phyloP scores from a whole-genome alignment of 306 rosid species.

The Gynostemma pentaphyllum region DNA sequence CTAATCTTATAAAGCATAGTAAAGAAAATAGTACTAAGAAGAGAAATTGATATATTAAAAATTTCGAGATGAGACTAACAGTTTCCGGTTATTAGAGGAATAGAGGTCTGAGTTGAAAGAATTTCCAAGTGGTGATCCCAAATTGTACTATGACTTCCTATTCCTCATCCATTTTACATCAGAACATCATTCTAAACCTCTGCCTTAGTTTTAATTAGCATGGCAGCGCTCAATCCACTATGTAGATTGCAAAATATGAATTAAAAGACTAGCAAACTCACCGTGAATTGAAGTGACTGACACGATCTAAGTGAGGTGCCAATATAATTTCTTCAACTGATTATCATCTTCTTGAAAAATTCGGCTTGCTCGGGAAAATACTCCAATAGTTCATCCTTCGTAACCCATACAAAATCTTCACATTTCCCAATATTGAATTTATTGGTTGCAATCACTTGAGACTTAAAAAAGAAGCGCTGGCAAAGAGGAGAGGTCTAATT shows the following conservation, averaged over 20 bases:
- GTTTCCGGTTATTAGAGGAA: background rate
- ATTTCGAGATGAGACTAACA: background rate
- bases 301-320: background rate
- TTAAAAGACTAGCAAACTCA: background rate
- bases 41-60: background rate
- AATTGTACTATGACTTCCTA: background rate
- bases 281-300: background rate
- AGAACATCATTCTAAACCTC: conserved; percentile 3
- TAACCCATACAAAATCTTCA: conserved; percentile 82
- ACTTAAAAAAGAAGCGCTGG: conserved; percentile 81
- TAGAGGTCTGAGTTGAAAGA: background rate
- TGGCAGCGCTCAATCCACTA: background rate
- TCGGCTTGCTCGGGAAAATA: conserved; percentile 73
- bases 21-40: background rate
- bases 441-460: conserved; percentile 75
- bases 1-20: no score
- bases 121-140: background rate
- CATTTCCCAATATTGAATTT: conserved; percentile 41
- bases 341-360: conserved; percentile 67
- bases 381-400: conserved; percentile 75
- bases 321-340: conserved; percentile 35
- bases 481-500: background rate
- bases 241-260: no score
- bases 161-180: conserved; percentile 1
- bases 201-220: background rate